A percentile compares a stretch with the other conserved stretches of the same genome.
These are phyloP conservation scores for Jackrogersella minutella DNA, from an alignment of 495 filamentous ascomycete species.

Conservation along the genomic window DNA sequence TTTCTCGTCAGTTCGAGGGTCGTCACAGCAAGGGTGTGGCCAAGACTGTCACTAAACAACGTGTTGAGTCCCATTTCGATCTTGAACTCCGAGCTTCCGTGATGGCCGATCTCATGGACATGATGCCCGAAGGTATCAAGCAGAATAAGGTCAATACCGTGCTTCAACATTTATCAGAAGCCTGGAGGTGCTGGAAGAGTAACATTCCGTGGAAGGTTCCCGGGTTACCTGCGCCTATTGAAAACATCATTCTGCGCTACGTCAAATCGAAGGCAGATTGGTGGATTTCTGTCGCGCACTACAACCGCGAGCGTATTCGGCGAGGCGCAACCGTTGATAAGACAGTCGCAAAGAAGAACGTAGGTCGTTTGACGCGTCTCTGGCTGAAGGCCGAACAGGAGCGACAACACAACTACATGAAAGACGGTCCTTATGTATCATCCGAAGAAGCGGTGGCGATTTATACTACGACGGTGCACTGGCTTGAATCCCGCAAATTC, in stretches of 20 bases:
- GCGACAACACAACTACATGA: constrained; percentile 98
- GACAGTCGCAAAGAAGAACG: constrained; percentile 99
- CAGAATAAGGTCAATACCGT: constrained; percentile 99
- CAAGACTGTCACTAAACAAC: constrained; percentile 99
- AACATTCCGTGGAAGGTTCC: constrained; percentile 99
- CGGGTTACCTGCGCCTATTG: constrained; percentile 92
- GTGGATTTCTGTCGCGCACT: constrained; percentile 99
- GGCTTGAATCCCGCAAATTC: constrained; percentile 98
- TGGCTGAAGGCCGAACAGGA: constrained; percentile 99
- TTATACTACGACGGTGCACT: constrained; percentile 98
- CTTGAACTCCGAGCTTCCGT: constrained; percentile 97
- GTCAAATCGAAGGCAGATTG: constrained; percentile 99
- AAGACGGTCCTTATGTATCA: constrained; percentile 97
- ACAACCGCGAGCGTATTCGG: constrained; percentile 96
- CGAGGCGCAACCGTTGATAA: constrained; percentile 98
- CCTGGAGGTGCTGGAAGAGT: constrained; percentile 99
- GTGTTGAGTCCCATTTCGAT: constrained; percentile 98
- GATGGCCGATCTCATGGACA: constrained; percentile 99
- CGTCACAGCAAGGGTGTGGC: constrained; percentile 99
- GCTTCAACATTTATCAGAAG: constrained; percentile 94
- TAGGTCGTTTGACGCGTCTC: constrained; percentile 90
- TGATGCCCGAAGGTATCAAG: constrained; percentile 99
- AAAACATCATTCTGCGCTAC: constrained; percentile 97
- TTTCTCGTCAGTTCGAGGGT: constrained; percentile 97
- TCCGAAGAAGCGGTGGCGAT: constrained; percentile 99